Conservation (phyloP, 176 grass and related monocot species). For the Carex littledalei region DNA sequence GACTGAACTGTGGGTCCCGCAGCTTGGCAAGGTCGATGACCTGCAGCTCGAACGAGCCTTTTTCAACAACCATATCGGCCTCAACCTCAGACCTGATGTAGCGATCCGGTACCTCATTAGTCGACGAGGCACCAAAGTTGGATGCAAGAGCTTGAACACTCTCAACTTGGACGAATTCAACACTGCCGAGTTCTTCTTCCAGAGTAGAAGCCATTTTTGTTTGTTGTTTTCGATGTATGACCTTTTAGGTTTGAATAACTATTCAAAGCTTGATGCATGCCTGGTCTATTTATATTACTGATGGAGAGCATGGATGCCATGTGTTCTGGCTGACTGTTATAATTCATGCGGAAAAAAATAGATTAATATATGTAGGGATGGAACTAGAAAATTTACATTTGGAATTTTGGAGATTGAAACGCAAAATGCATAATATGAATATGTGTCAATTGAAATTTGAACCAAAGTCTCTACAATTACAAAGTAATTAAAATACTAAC, state of each 20-base stretch:
- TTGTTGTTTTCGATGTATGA: neutral
- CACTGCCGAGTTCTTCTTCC: neutral
- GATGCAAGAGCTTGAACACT: neutral
- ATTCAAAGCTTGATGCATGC: neutral
- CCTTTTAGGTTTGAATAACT: neutral
- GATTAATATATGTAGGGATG: too few relatives aligned
- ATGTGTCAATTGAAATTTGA: too few relatives aligned
- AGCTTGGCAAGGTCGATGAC: slow-evolving; percentile 25
- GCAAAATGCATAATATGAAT: too few relatives aligned
- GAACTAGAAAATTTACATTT: too few relatives aligned
- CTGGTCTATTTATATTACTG: neutral
- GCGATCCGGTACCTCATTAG: slow-evolving; percentile 4
- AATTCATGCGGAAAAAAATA: neutral
- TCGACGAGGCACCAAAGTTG: neutral
- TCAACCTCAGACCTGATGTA: slow-evolving; percentile 23
- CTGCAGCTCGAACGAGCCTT: neutral
- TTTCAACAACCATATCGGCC: neutral
- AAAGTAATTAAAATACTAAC: too few relatives aligned
- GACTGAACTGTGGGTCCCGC: neutral
- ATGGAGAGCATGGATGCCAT: neutral
- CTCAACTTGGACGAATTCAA: neutral
- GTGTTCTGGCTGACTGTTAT: neutral
- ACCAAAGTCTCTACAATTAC: too few relatives aligned
- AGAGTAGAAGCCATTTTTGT: neutral
- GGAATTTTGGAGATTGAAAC: too few relatives aligned